Conservation (phyloP, 495 filamentous ascomycete species). For the Chaetomium fimeti region DNA sequence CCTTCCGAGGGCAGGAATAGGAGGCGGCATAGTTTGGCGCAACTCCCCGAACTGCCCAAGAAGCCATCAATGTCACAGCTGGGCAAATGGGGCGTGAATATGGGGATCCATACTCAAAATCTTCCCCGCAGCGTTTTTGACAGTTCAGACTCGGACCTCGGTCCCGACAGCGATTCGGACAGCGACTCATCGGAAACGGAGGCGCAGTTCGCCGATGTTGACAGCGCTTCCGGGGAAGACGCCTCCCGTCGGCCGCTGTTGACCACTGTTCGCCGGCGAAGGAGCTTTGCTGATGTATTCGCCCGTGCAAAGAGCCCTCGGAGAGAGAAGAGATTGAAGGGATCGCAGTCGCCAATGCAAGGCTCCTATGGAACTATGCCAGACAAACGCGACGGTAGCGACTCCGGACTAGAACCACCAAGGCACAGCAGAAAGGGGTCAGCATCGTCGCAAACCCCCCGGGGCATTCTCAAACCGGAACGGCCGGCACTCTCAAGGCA, state of each 20-base stretch:
- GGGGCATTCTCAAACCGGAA: constrained; percentile 31
- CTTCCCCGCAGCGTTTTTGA: constrained; percentile 64
- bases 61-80: constrained; percentile 66
- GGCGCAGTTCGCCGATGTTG: constrained; percentile 36
- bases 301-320: constrained; percentile 20
- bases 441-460: constrained; percentile 15
- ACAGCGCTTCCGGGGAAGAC: constrained; percentile 29
- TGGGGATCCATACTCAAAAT: constrained; percentile 77
- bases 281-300: constrained; percentile 40
- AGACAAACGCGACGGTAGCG: neutral
- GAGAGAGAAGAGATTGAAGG: constrained; percentile 24
- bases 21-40: constrained; percentile 40
- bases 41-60: constrained; percentile 44
- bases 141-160: constrained; percentile 44
- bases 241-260: constrained; percentile 31
- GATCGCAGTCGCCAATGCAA: constrained; percentile 6
- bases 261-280: constrained; percentile 32
- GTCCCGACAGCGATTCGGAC: constrained; percentile 46
- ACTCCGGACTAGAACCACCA: neutral
- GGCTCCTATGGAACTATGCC: constrained; percentile 28
- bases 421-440: constrained; percentile 13
- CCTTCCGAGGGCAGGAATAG: constrained; percentile 28
- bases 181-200: constrained; percentile 40
- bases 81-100: constrained; percentile 57
- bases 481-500: constrained; percentile 53